phyloP scores from a whole-genome alignment of 306 rosid species.

The Cercis canadensis region DNA sequence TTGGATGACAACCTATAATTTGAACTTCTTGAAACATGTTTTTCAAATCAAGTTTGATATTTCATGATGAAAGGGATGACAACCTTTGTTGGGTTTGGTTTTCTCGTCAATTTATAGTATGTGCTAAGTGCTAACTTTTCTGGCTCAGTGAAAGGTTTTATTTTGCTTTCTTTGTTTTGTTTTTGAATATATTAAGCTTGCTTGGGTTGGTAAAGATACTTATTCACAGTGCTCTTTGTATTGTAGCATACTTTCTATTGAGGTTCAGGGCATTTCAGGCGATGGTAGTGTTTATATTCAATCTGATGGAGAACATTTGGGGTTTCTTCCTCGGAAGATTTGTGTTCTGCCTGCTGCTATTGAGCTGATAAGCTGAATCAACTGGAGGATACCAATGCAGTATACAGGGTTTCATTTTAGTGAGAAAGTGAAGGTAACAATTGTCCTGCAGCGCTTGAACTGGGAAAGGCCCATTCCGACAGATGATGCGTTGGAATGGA shows the following conservation, averaged over 20 bases:
- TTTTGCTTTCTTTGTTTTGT: background rate
- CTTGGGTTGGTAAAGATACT: slow-evolving; percentile 32
- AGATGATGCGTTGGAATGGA: too few species aligned
- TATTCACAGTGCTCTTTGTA: slow-evolving; percentile 32
- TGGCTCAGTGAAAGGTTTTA: slow-evolving; percentile 1
- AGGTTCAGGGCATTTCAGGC: slow-evolving; percentile 78
- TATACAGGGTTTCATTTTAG: too few species aligned
- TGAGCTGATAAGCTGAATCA: slow-evolving; percentile 80
- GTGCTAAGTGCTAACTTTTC: background rate
- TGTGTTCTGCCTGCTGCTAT: slow-evolving; percentile 72
- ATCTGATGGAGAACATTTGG: slow-evolving; percentile 93
- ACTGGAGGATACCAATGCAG: slow-evolving; percentile 11
- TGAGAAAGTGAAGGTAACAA: slow-evolving; percentile 1
- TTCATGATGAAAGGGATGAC: background rate
- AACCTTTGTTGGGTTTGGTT: slow-evolving; percentile 4
- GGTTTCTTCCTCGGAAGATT: slow-evolving; percentile 85
- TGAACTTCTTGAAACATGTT: slow-evolving; percentile 17
- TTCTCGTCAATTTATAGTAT: slow-evolving; percentile 20
- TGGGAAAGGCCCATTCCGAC: too few species aligned
- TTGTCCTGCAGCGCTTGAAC: too few species aligned
- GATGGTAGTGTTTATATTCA: slow-evolving; percentile 68
- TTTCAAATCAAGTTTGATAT: background rate
- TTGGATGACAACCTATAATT: slow-evolving; percentile 8
- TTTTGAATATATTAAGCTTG: background rate
- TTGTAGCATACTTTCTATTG: slow-evolving; percentile 68